phyloP scores from a whole-genome alignment of 2,329 filamentous ascomycete genomes.

The Aphanoascus verrucosus region DNA sequence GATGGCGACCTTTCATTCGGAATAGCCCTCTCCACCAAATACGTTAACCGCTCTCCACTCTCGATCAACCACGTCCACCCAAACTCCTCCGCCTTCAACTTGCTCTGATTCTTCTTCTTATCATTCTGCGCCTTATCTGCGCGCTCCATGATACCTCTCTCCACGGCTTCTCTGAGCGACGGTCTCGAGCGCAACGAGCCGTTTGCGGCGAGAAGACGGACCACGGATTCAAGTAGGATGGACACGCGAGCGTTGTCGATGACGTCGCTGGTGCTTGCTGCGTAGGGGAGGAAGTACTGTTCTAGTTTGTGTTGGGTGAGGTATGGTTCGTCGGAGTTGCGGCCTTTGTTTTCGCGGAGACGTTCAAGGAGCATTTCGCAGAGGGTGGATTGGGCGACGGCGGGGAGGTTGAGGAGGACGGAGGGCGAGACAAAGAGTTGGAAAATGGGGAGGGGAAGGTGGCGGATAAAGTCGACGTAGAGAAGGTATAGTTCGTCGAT shows the following conservation, averaged over 20 bases:
- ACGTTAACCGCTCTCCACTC: slow-evolving; percentile 32
- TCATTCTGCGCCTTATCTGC: slow-evolving; percentile 36
- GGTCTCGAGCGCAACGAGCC: slow-evolving; percentile 26
- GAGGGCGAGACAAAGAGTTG: slow-evolving; percentile 37
- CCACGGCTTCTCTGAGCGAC: slow-evolving; percentile 37
- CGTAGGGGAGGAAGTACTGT: slow-evolving; percentile 53
- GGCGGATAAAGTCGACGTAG: slow-evolving; percentile 39
- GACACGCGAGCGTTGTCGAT: slow-evolving; percentile 65
- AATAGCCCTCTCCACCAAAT: slow-evolving; percentile 25
- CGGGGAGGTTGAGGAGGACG: slow-evolving; percentile 32
- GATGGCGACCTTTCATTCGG: slow-evolving; percentile 16
- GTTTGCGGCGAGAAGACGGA: slow-evolving; percentile 42
- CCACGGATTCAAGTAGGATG: slow-evolving; percentile 54
- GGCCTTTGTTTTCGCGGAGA: slow-evolving; percentile 37
- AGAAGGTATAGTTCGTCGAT: slow-evolving; percentile 34
- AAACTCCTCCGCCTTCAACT: slow-evolving; percentile 25
- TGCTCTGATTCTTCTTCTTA: slow-evolving; percentile 36
- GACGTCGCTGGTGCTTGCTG: slow-evolving; percentile 50
- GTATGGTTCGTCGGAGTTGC: slow-evolving; percentile 30
- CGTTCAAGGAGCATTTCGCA: slow-evolving; percentile 43
- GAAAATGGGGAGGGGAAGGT: slow-evolving; percentile 37
- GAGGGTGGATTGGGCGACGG: slow-evolving; percentile 40
- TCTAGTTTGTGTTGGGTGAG: slow-evolving; percentile 44
- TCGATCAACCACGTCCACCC: slow-evolving; percentile 33
- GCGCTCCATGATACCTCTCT: slow-evolving; percentile 45